Conservation (phyloP, 257 asterid genomes). For the Cynanchum wilfordii region DNA sequence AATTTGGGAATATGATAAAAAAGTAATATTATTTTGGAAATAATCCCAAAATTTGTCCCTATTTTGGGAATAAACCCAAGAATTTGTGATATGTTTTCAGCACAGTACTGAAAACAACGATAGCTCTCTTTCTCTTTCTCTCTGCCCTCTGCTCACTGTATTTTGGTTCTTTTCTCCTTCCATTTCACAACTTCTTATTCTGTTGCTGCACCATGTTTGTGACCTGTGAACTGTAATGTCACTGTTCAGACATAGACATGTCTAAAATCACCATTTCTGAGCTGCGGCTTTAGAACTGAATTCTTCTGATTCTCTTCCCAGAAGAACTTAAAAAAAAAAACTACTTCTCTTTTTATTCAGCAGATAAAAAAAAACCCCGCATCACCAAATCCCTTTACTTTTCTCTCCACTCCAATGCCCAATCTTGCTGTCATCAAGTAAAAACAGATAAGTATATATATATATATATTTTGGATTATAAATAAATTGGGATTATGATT, state of each 20-base stretch:
- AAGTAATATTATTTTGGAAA: too few species aligned
- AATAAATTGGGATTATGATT: slow-evolving; percentile 2
- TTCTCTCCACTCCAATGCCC: slow-evolving; percentile 12
- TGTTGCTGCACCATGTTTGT: slow-evolving; percentile 1
- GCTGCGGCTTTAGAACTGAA: slow-evolving; percentile 7
- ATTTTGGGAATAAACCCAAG: too few species aligned
- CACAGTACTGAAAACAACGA: neutral
- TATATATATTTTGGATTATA: neutral
- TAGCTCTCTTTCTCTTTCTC: neutral
- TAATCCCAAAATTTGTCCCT: too few species aligned
- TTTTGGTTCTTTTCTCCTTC: neutral
- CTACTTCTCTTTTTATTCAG: neutral
- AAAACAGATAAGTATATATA: neutral
- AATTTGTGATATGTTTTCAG: neutral
- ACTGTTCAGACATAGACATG: slow-evolving; percentile 2
- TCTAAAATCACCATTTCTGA: neutral
- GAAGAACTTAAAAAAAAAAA: neutral
- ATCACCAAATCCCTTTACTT: neutral
- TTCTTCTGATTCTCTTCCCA: slow-evolving; percentile 14
- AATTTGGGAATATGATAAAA: too few species aligned
- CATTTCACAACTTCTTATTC: slow-evolving; percentile 18
- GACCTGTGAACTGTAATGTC: neutral
- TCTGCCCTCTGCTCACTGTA: too few species aligned
- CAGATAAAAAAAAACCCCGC: neutral
- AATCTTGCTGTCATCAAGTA: slow-evolving; percentile 11